These are phyloP conservation scores for Diaporthe sp. DNA, from an alignment of 2,329 filamentous ascomycete species.

Conservation along the genomic window DNA sequence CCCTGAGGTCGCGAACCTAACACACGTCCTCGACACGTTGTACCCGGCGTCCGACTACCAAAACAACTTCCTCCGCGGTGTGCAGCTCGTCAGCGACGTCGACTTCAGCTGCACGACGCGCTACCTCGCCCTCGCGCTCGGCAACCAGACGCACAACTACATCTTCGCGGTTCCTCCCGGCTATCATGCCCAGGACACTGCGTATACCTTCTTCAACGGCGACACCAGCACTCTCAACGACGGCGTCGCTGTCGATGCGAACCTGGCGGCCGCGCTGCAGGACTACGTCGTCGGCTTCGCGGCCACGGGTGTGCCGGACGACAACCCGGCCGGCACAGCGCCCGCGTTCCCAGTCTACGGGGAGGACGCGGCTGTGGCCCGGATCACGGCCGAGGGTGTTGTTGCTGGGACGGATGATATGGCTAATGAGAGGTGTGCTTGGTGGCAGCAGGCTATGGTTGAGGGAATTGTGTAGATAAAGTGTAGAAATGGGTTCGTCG, in stretches of 20 bases:
- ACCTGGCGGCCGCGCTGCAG: slow-evolving; percentile 53
- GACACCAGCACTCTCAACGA: slow-evolving; percentile 47
- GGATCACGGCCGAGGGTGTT: slow-evolving; percentile 43
- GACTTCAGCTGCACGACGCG: slow-evolving; percentile 66
- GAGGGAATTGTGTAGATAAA: slow-evolving; percentile 42
- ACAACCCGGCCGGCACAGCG: slow-evolving; percentile 22
- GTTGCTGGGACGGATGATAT: slow-evolving; percentile 44
- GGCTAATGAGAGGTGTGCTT: slow-evolving; percentile 51
- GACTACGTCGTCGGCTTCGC: slow-evolving; percentile 54
- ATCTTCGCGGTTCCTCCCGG: slow-evolving; percentile 66
- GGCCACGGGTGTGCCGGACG: slow-evolving; percentile 50
- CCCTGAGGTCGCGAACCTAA: slow-evolving; percentile 47
- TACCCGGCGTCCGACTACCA: slow-evolving; percentile 58
- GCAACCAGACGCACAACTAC: slow-evolving; percentile 64
- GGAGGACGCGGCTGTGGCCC: slow-evolving; percentile 41
- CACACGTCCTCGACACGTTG: slow-evolving; percentile 58
- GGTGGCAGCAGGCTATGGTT: slow-evolving; percentile 50
- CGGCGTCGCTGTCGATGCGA: slow-evolving; percentile 47
- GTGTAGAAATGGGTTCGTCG: too few relatives aligned
- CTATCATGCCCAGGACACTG: slow-evolving; percentile 66
- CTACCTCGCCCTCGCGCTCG: slow-evolving; percentile 61
- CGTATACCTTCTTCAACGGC: slow-evolving; percentile 66
- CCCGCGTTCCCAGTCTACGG: slow-evolving; percentile 47
- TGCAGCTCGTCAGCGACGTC: slow-evolving; percentile 58
- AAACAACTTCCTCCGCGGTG: slow-evolving; percentile 57